A percentile compares a stretch with the other conserved stretches of the same genome.
These are phyloP conservation scores for Annulohypoxylon moriforme DNA, from an alignment of 495 filamentous ascomycete genomes.

Conservation along the genomic window DNA sequence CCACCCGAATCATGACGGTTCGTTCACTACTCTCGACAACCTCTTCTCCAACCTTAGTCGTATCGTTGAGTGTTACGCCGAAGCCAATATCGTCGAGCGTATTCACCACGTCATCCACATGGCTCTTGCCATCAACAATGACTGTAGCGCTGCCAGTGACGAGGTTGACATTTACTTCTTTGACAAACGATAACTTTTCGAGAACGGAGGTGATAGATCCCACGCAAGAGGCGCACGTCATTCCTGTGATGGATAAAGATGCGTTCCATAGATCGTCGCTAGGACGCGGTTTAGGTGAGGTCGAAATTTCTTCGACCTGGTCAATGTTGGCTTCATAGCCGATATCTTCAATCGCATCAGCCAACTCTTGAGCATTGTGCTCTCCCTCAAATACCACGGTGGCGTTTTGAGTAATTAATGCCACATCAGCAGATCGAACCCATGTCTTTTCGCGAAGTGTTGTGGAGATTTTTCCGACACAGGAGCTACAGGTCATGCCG, in stretches of 20 bases:
- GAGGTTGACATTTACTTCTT: constrained; percentile 10
- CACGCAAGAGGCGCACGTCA: constrained; percentile 11
- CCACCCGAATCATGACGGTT: not conserved
- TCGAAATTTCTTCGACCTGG: not conserved
- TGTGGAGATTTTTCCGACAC: constrained; percentile 9
- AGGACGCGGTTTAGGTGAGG: not conserved
- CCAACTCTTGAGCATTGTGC: not conserved
- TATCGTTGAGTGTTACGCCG: not conserved
- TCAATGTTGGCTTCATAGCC: constrained; percentile 3
- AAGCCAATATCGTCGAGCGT: constrained; percentile 4
- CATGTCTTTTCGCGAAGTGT: constrained; percentile 4
- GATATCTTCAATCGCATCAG: not conserved
- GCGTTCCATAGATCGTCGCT: not conserved
- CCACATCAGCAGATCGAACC: constrained; percentile 3
- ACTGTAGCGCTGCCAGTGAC: constrained; percentile 1
- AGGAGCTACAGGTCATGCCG: constrained; percentile 14
- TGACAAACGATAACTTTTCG: not conserved
- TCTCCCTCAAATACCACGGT: constrained; percentile 7
- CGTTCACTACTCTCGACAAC: not conserved
- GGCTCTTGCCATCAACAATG: not conserved
- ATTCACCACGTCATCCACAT: not conserved
- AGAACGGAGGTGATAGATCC: not conserved
- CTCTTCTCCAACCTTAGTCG: not conserved
- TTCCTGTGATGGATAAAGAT: constrained; percentile 6
- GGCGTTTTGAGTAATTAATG: constrained; percentile 1